phyloP scores from a whole-genome alignment of 306 rosid species.

The Oemleria cerasiformis region DNA sequence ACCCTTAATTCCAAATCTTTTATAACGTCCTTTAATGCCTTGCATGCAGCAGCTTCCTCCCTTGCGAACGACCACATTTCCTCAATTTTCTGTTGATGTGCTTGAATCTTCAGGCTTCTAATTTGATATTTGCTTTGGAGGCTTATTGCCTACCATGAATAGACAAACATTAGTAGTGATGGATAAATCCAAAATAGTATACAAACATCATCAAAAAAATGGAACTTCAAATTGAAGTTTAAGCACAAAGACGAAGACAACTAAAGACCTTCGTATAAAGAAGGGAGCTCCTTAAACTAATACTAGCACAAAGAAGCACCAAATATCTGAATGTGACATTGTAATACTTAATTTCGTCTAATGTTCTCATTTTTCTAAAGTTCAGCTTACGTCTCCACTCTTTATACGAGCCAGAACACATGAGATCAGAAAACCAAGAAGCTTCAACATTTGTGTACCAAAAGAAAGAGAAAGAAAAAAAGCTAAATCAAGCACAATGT shows the following conservation, averaged over 20 bases:
- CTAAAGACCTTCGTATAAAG: no score
- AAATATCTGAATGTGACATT: no score
- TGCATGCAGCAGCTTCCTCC: constrained; percentile 69
- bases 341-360: no score
- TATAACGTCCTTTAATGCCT: constrained; percentile 71
- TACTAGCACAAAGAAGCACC: no score
- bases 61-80: constrained; percentile 62
- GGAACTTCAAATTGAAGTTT: no score
- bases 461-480: not conserved
- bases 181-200: constrained; percentile 7
- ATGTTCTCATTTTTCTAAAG: no score
- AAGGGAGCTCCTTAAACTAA: no score
- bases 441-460: not conserved
- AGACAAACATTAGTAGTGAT: not conserved
- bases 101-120: constrained; percentile 47
- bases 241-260: no score
- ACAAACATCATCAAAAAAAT: not conserved
- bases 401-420: no score
- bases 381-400: no score
- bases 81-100: constrained; percentile 49
- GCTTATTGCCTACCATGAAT: constrained; percentile 46
- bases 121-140: constrained; percentile 59
- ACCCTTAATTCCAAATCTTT: constrained; percentile 72
- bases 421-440: not conserved
- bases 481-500: not conserved